Evolutionary conservation across 805 yeast species (phyloP).

Genomic region (Wickerhamomyces pijperi): DNA sequence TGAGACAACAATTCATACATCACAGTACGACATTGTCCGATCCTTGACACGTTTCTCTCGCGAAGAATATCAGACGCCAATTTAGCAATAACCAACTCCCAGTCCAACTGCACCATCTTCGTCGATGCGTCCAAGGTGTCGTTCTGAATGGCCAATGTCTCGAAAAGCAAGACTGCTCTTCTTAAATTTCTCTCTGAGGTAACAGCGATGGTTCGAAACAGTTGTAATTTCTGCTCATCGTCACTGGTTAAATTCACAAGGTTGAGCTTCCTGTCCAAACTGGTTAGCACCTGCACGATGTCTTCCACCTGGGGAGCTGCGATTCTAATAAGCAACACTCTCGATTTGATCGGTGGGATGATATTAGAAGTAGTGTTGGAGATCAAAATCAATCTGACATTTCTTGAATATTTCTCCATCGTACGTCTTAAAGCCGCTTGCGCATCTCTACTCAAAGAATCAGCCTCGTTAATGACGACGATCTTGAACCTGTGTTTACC

Average conservation of each 20-base stretch:
- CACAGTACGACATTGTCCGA: slow-evolving; percentile 47
- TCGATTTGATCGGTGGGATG: slow-evolving; percentile 87
- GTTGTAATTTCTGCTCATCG: slow-evolving; percentile 31
- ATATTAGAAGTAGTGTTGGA: slow-evolving; percentile 88
- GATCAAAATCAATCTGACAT: slow-evolving; percentile 72
- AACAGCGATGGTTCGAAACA: slow-evolving; percentile 34
- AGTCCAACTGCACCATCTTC: slow-evolving; percentile 63
- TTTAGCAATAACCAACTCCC: slow-evolving; percentile 72
- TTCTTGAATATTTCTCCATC: slow-evolving; percentile 88
- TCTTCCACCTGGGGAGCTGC: slow-evolving; percentile 68
- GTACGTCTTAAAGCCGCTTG: slow-evolving; percentile 94
- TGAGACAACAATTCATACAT: slow-evolving; percentile 83
- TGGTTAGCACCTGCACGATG: slow-evolving; percentile 39
- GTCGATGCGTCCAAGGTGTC: slow-evolving; percentile 38
- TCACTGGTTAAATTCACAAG: not conserved
- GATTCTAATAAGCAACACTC: slow-evolving; percentile 80
- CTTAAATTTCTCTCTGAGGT: slow-evolving; percentile 65
- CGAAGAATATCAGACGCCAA: slow-evolving; percentile 49
- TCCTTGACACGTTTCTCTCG: slow-evolving; percentile 51
- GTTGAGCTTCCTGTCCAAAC: slow-evolving; percentile 33
- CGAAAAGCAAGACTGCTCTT: slow-evolving; percentile 66
- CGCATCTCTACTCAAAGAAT: slow-evolving; percentile 80
- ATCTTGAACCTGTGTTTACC: slow-evolving; percentile 55
- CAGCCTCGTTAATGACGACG: slow-evolving; percentile 87
- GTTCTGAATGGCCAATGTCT: slow-evolving; percentile 67